Conservation (phyloP, 306 rosid genomes). For the Malus orientalis region DNA sequence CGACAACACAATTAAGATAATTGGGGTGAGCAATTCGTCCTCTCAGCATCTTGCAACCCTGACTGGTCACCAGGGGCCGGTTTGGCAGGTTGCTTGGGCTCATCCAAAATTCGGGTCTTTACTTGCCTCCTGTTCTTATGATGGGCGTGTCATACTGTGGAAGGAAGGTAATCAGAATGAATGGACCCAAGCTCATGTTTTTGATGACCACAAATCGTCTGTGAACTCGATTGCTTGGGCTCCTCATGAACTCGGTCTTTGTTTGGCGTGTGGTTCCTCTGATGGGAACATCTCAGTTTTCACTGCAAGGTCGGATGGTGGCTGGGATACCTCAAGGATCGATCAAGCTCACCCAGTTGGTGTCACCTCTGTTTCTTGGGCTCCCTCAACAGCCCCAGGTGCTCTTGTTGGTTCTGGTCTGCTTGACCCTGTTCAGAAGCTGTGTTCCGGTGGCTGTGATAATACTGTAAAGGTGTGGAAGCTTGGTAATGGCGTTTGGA, state of each 20-base stretch:
- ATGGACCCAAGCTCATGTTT: slow-evolving; percentile 69
- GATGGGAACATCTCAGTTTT: slow-evolving; percentile 81
- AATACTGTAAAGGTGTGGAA: slow-evolving; percentile 79
- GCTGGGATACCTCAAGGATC: slow-evolving; percentile 69
- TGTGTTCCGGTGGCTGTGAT: slow-evolving; percentile 87
- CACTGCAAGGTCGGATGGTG: slow-evolving; percentile 64
- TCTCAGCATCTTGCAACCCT: slow-evolving; percentile 75
- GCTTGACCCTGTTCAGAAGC: slow-evolving; percentile 78
- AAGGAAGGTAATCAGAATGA: slow-evolving; percentile 79
- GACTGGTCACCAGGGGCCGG: slow-evolving; percentile 77
- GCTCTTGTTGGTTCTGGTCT: slow-evolving; percentile 70
- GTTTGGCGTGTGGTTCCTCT: slow-evolving; percentile 77
- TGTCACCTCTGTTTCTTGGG: slow-evolving; percentile 91
- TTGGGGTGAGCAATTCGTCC: slow-evolving; percentile 62
- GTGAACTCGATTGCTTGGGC: slow-evolving; percentile 84
- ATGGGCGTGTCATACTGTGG: slow-evolving; percentile 68
- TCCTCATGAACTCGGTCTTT: slow-evolving; percentile 73
- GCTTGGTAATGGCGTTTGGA: slow-evolving; percentile 61
- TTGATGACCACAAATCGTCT: slow-evolving; percentile 64
- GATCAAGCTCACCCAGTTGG: slow-evolving; percentile 83
- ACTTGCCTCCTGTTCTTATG: slow-evolving; percentile 71
- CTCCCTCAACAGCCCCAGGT: slow-evolving; percentile 71
- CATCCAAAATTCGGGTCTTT: slow-evolving; percentile 78
- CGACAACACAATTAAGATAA: slow-evolving; percentile 76
- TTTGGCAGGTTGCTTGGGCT: slow-evolving; percentile 82